phyloP scores from a whole-genome alignment of 208 protist genomes.

The Angomonas deanei region DNA sequence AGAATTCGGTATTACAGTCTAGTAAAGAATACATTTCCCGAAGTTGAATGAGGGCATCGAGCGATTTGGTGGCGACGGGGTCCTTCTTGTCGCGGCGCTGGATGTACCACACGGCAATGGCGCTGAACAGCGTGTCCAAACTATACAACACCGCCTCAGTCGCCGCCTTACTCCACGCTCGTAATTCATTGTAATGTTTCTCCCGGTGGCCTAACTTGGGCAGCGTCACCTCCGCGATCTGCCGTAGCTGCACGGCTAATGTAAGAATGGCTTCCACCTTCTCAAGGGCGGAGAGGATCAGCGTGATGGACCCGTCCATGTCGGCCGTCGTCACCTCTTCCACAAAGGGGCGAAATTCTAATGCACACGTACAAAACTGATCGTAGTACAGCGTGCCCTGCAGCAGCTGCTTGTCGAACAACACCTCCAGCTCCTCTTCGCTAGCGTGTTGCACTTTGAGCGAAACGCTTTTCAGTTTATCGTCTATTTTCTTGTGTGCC shows the following conservation, averaged over 20 bases:
- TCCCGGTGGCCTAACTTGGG: slow-evolving; percentile 8
- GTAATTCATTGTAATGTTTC: slow-evolving; percentile 1
- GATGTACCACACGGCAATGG: neutral
- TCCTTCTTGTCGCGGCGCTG: neutral
- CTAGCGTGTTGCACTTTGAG: slow-evolving; percentile 44
- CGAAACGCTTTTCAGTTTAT: slow-evolving; percentile 26
- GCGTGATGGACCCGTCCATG: neutral
- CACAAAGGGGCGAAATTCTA: neutral
- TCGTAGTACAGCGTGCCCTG: slow-evolving; percentile 53
- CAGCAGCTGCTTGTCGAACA: slow-evolving; percentile 55
- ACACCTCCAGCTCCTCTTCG: slow-evolving; percentile 43
- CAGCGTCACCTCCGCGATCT: neutral
- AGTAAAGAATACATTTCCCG: slow-evolving; percentile 40
- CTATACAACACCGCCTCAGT: neutral
- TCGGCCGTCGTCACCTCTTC: no score
- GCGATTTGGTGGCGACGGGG: neutral
- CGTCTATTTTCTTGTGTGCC: slow-evolving; percentile 26
- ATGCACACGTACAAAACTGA: neutral
- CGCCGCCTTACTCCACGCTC: neutral
- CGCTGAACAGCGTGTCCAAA: neutral
- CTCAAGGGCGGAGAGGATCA: neutral
- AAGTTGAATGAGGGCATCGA: slow-evolving; percentile 22
- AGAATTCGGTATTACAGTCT: slow-evolving; percentile 41
- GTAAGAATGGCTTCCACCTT: neutral
- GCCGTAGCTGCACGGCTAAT: neutral